Evolutionary conservation across 495 filamentous ascomycete genomes (phyloP).

Genomic region (Neurospora sp.): DNA sequence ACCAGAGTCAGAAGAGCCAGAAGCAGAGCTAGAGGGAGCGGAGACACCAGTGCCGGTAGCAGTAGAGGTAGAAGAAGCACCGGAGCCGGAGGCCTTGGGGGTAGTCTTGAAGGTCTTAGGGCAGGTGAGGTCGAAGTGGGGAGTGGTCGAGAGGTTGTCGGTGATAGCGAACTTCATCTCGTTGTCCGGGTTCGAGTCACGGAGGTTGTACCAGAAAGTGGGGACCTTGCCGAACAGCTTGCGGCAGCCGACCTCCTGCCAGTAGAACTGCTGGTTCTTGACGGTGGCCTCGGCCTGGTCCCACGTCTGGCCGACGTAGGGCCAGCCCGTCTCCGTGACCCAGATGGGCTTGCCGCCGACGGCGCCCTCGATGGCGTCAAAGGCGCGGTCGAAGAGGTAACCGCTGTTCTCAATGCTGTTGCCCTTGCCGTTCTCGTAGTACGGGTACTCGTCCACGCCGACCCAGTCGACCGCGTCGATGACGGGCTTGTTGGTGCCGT

Average conservation of each 20-base stretch:
- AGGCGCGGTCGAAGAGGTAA: constrained; percentile 32
- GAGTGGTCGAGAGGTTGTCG: constrained; percentile 42
- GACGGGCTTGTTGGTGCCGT: constrained; percentile 36
- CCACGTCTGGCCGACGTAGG: constrained; percentile 30
- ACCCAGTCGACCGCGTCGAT: constrained; percentile 40
- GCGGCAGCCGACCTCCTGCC: constrained; percentile 60
- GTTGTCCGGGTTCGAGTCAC: constrained; percentile 38
- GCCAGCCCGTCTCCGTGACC: constrained; percentile 46
- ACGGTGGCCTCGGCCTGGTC: constrained; percentile 48
- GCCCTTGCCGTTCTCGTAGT: constrained; percentile 37
- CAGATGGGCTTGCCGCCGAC: constrained; percentile 37
- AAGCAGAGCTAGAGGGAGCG: constrained; percentile 6
- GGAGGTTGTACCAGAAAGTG: constrained; percentile 53
- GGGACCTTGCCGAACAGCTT: constrained; percentile 53
- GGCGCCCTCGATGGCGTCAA: constrained; percentile 19
- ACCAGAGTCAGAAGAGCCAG: constrained; percentile 9
- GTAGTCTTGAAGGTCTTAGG: constrained; percentile 28
- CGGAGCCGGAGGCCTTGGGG: constrained; percentile 3
- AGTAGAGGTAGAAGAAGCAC: constrained; percentile 8
- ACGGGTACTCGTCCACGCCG: constrained; percentile 43
- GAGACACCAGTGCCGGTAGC: constrained; percentile 11
- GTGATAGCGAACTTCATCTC: constrained; percentile 35
- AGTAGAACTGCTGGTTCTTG: constrained; percentile 60
- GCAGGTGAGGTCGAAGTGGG: constrained; percentile 53
- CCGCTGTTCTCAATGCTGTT: constrained; percentile 34